Evolutionary conservation across 371 early-diverging fungal species (phyloP), one percentile per base, ranked within the genome.

Genomic region (Smittium culicis): DNA sequence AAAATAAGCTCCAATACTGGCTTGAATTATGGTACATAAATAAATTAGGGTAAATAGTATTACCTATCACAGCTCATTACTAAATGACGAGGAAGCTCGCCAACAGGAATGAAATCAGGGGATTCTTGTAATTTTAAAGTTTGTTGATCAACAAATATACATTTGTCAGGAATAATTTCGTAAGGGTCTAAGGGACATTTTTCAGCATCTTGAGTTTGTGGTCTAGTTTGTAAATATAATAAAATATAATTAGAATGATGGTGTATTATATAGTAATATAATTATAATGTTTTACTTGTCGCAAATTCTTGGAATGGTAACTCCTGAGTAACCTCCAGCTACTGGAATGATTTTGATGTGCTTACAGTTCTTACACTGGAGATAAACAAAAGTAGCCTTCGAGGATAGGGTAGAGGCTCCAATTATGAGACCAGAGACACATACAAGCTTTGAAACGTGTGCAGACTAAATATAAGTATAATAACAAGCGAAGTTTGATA

Each of bases 1-100:
- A n/a, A n/a, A n/a, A n/a, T n/a, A n/a, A n/a, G n/a, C n/a, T n/a
- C n/a, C n/a, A n/a, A n/a, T n/a, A n/a, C n/a, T n/a, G n/a, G n/a
- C n/a, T n/a, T n/a, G n/a, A n/a, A n/a, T n/a, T n/a, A n/a, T n/a
- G n/a, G n/a, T n/a, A n/a, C n/a, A n/a, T n/a, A n/a, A n/a, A n/a
- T n/a, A n/a, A n/a, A n/a, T n/a, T n/a, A n/a, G n/a, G n/a, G n/a
- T n/a, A n/a, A n/a, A n/a, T n/a, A n/a, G n/a, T n/a, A n/a, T n/a
- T n/a, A 87, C 79, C 92, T 85, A 73, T 97, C 98, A 1, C 91
- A 87, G 72, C 87, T 88, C 61, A 99, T 74, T 2, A 91, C 83
- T 20, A 96, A 88, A 76, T 99, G 98, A 45, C 99, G 87, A 31
- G 99, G 99, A 61, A 98, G 84, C 77, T 99, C 99, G 73, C 99